Evolutionary conservation across 2,329 filamentous ascomycete genomes (phyloP).

Genomic region (Colletotrichum godetiae): DNA sequence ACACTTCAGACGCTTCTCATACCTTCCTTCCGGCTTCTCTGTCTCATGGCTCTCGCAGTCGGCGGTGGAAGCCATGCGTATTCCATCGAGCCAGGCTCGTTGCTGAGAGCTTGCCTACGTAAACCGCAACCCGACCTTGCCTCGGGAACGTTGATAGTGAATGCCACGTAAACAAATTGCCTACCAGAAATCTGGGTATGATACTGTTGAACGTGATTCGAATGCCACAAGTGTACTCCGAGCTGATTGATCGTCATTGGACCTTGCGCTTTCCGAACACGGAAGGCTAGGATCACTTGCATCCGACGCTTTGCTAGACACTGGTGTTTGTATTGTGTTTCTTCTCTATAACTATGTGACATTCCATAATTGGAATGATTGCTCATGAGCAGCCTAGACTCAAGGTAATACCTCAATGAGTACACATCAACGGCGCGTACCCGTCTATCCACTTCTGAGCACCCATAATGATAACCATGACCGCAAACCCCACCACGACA

Average conservation of each 20-base stretch:
- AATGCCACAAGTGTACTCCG: no score
- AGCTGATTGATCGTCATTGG: no score
- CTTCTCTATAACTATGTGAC: not conserved
- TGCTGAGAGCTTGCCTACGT: not conserved
- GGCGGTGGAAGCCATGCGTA: not conserved
- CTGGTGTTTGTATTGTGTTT: not conserved
- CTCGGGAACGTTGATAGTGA: not conserved
- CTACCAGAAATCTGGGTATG: no score
- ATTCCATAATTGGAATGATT: not conserved
- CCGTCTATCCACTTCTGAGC: conserved; percentile 77
- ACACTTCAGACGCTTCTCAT: not conserved
- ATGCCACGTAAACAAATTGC: not conserved
- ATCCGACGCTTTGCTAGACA: not conserved
- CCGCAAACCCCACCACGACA: conserved; percentile 65
- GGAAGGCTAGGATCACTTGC: not conserved
- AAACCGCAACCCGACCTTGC: not conserved
- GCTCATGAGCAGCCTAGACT: not conserved
- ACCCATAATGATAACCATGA: conserved; percentile 80
- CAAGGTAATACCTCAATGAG: not conserved
- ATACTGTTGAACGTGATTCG: no score
- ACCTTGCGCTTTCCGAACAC: no score
- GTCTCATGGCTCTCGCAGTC: not conserved
- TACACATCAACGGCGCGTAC: conserved; percentile 58
- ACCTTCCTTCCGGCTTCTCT: not conserved
- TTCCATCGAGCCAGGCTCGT: not conserved